These are phyloP conservation scores for Astraeus odoratus DNA, from an alignment of 768 basidiomycete genomes.

Conservation along the genomic window DNA sequence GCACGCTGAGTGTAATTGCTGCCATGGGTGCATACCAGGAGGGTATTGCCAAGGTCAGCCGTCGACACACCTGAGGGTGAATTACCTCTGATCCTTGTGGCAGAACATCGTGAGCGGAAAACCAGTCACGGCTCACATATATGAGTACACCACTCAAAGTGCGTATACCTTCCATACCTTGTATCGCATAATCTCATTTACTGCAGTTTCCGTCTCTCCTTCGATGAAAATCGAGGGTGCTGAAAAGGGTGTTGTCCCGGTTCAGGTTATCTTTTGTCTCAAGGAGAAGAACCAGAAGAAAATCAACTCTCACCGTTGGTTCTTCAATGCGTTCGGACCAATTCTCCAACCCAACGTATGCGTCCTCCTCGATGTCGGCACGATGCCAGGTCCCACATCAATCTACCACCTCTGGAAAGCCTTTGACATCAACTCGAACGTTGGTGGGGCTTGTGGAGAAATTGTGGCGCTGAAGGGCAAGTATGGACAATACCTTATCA, in stretches of 20 bases:
- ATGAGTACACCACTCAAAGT: slow-evolving; percentile 94
- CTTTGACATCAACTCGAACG: slow-evolving; percentile 87
- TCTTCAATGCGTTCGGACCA: slow-evolving; percentile 85
- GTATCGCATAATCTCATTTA: slow-evolving; percentile 6
- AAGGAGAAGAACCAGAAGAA: slow-evolving; percentile 95
- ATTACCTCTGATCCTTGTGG: slow-evolving; percentile 2
- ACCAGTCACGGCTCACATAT: slow-evolving; percentile 83
- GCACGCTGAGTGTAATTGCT: slow-evolving; percentile 81
- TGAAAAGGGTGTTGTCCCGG: slow-evolving; percentile 76
- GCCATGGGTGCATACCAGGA: slow-evolving; percentile 95
- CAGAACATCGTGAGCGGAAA: slow-evolving; percentile 74
- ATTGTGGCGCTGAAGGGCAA: slow-evolving; percentile 89
- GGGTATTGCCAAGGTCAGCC: slow-evolving; percentile 74
- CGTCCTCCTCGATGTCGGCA: slow-evolving; percentile 83
- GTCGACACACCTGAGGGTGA: neutral
- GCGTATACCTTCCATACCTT: neutral
- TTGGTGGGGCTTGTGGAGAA: slow-evolving; percentile 93
- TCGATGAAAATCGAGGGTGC: slow-evolving; percentile 76
- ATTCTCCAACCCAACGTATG: slow-evolving; percentile 89
- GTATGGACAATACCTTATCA: slow-evolving; percentile 70
- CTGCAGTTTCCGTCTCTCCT: slow-evolving; percentile 70
- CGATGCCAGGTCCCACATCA: slow-evolving; percentile 78
- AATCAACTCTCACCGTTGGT: slow-evolving; percentile 93
- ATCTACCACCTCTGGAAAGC: slow-evolving; percentile 96
- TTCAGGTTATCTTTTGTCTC: slow-evolving; percentile 88